A percentile compares a stretch with the other conserved stretches of the same genome.
Evolutionary conservation across 2,329 filamentous ascomycete species (phyloP).

Genomic region (Talaromyces amestolkiae): DNA sequence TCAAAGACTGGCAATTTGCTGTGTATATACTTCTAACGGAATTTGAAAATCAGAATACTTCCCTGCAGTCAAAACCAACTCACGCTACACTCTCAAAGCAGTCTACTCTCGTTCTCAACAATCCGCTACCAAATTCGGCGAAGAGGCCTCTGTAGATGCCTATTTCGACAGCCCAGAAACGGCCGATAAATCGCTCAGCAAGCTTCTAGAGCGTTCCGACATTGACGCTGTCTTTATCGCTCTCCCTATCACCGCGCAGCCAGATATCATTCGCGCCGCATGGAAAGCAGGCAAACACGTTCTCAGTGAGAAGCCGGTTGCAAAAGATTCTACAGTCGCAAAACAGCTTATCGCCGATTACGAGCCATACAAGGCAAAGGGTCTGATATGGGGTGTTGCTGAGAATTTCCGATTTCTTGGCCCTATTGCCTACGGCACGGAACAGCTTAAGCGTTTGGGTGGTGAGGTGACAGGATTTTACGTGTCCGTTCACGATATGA

Average conservation of each 20-base stretch:
- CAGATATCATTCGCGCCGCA: slow-evolving; percentile 57
- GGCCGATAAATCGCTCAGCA: not conserved
- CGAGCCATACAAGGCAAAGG: slow-evolving; percentile 36
- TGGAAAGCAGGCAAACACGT: slow-evolving; percentile 68
- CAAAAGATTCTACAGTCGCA: slow-evolving; percentile 56
- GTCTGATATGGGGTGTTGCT: slow-evolving; percentile 58
- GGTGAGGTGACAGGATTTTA: slow-evolving; percentile 8
- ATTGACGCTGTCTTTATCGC: slow-evolving; percentile 42
- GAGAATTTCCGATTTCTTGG: slow-evolving; percentile 70
- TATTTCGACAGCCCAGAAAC: slow-evolving; percentile 4
- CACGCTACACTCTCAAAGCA: not conserved
- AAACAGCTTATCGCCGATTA: slow-evolving; percentile 51
- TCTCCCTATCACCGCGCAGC: slow-evolving; percentile 62
- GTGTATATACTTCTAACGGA: not conserved
- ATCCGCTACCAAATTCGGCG: slow-evolving; percentile 3
- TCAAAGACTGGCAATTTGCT: not conserved
- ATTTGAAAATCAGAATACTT: not conserved
- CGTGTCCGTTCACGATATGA: slow-evolving; percentile 7
- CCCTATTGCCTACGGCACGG: not conserved
- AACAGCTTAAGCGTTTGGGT: slow-evolving; percentile 3
- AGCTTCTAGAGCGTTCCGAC: slow-evolving; percentile 50
- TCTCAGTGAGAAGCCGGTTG: slow-evolving; percentile 67
- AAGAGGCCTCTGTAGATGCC: slow-evolving; percentile 5
- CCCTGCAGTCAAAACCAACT: not conserved
- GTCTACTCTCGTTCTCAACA: slow-evolving; percentile 8